These are phyloP conservation scores for Hanseniaspora vineae DNA, from an alignment of 805 yeast genomes.

Conservation along the genomic window DNA sequence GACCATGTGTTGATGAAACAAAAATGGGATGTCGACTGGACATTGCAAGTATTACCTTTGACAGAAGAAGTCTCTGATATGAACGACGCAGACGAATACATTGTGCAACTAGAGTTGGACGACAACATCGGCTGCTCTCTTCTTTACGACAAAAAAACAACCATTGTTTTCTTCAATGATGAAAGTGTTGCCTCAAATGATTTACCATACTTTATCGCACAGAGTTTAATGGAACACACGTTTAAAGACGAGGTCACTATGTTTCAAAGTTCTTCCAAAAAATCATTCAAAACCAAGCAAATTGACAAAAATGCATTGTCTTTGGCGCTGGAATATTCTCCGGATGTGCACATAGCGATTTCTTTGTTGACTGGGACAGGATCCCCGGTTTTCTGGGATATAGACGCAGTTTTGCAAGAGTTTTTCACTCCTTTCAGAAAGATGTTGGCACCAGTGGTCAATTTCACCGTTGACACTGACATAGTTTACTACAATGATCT, in stretches of 20 bases:
- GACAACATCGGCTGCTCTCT: conserved; percentile 33
- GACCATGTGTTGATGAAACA: conserved; percentile 25
- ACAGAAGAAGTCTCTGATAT: conserved; percentile 10
- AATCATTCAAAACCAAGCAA: conserved; percentile 5
- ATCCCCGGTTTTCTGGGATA: conserved; percentile 59
- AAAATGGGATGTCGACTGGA: conserved; percentile 24
- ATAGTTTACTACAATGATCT: conserved; percentile 46
- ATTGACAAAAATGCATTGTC: conserved; percentile 12
- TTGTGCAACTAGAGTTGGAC: conserved; percentile 27
- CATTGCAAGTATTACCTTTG: conserved; percentile 17
- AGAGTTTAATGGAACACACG: conserved; percentile 33
- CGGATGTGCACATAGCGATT: conserved; percentile 63
- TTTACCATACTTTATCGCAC: conserved; percentile 49
- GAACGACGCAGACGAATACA: conserved; percentile 17
- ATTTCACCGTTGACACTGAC: conserved; percentile 69
- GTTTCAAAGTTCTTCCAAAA: conserved; percentile 12
- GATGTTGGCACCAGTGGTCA: conserved; percentile 41
- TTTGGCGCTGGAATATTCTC: conserved; percentile 28
- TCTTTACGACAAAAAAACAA: conserved; percentile 28
- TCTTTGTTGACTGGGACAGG: conserved; percentile 65
- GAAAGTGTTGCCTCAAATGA: conserved; percentile 41
- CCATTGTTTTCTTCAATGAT: conserved; percentile 21
- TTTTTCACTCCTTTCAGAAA: conserved; percentile 44
- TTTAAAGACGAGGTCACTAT: conserved; percentile 28
- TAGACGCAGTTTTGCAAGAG: conserved; percentile 37